A percentile compares a stretch with the other conserved stretches of the same genome.
Conservation (phyloP, 1,139 yeast species). For the Saccharomyces uvarum region DNA sequence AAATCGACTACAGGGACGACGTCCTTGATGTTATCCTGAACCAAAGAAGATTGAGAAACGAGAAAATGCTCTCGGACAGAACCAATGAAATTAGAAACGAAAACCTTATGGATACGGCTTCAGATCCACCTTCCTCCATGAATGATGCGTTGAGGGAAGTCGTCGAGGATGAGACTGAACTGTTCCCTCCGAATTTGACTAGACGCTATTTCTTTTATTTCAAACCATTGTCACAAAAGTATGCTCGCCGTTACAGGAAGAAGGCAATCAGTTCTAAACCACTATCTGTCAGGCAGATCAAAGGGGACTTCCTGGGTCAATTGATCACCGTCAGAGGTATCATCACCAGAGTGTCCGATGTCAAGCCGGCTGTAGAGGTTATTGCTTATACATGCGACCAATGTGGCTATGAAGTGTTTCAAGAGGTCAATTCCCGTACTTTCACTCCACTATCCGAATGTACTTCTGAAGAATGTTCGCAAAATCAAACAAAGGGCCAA, state of each 20-base stretch:
- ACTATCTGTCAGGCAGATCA: constrained; percentile 81
- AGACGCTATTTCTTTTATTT: constrained; percentile 84
- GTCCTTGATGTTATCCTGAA: constrained; percentile 88
- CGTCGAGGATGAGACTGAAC: constrained; percentile 34
- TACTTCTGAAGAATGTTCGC: constrained; percentile 69
- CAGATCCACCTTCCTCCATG: constrained; percentile 21
- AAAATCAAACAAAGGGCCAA: constrained; percentile 80
- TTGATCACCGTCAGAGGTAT: constrained; percentile 89
- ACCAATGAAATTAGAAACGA: constrained; percentile 46
- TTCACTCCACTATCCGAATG: constrained; percentile 85
- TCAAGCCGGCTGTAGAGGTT: constrained; percentile 83
- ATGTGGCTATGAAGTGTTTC: constrained; percentile 95
- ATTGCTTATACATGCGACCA: constrained; percentile 96
- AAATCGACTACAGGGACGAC: constrained; percentile 74
- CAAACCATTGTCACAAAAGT: constrained; percentile 53
- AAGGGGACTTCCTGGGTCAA: constrained; percentile 77
- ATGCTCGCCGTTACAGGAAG: constrained; percentile 17
- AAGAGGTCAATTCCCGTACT: constrained; percentile 78
- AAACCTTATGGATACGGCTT: constrained; percentile 31
- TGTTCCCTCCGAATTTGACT: constrained; percentile 80
- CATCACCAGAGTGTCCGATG: constrained; percentile 91
- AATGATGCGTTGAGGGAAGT: constrained; percentile 29
- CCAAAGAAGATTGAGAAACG: constrained; percentile 79
- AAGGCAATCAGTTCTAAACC: constrained; percentile 39
- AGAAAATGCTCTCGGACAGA: constrained; percentile 40